A percentile compares a stretch with the other conserved stretches of the same genome.
These are phyloP conservation scores for Thalassiosira exigua DNA, from an alignment of 352 stramenopile species.

Conservation along the genomic window DNA sequence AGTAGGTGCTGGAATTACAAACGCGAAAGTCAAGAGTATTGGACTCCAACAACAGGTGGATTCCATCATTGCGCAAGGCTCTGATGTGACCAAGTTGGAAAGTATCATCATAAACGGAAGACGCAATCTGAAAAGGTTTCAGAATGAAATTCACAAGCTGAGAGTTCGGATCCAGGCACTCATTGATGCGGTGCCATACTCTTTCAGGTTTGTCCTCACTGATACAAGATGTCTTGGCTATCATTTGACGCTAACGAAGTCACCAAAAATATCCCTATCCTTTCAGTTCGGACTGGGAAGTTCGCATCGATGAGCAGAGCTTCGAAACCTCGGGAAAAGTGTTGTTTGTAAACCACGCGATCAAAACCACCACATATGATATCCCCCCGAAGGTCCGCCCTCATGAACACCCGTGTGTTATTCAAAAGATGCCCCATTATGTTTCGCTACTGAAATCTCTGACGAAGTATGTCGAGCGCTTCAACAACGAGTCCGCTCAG, in stretches of 20 bases:
- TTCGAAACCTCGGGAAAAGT: slow-evolving; percentile 22
- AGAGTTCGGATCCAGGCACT: slow-evolving; percentile 25
- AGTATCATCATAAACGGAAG: slow-evolving; percentile 14
- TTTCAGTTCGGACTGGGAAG: slow-evolving; percentile 44
- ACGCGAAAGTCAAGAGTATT: slow-evolving; percentile 22
- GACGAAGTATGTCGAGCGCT: slow-evolving; percentile 43
- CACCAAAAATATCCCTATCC: too few species aligned
- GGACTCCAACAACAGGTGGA: slow-evolving; percentile 27
- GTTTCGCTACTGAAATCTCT: slow-evolving; percentile 39
- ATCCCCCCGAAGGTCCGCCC: slow-evolving; percentile 33
- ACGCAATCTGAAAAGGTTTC: slow-evolving; percentile 22
- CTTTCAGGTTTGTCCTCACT: too few species aligned
- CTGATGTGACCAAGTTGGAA: slow-evolving; percentile 34
- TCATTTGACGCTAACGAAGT: too few species aligned
- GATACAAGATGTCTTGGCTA: too few species aligned
- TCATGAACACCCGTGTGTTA: slow-evolving; percentile 20
- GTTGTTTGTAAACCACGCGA: slow-evolving; percentile 46
- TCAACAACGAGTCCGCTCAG: slow-evolving; percentile 37
- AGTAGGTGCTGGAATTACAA: slow-evolving; percentile 78
- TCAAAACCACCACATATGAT: slow-evolving; percentile 44
- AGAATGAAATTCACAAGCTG: slow-evolving; percentile 37
- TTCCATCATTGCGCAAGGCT: slow-evolving; percentile 19
- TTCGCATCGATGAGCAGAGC: slow-evolving; percentile 32
- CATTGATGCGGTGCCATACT: slow-evolving; percentile 12
- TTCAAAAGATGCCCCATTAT: slow-evolving; percentile 59